Conservation (phyloP, 2,329 filamentous ascomycete genomes). For the Botrytis galanthina region DNA sequence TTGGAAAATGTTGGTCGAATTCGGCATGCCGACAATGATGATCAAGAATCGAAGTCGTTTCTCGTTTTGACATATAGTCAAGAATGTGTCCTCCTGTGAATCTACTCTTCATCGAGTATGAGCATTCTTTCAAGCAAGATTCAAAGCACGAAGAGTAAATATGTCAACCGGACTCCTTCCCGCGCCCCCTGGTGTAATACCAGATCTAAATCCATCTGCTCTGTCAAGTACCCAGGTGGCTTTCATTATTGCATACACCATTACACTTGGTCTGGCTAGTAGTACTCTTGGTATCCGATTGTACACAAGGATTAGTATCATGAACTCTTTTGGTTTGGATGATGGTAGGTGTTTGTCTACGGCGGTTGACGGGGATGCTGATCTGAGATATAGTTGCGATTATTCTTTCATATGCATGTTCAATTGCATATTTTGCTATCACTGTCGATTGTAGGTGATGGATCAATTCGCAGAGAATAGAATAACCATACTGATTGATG, state of each 20-base stretch:
- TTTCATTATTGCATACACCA: background rate
- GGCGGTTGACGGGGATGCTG: background rate
- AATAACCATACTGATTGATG: background rate
- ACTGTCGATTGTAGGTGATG: background rate
- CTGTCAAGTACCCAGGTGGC: background rate
- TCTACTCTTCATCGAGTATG: background rate
- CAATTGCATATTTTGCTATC: slow-evolving; percentile 8
- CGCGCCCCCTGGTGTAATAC: background rate
- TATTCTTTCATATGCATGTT: slow-evolving; percentile 2
- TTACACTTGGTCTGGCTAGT: slow-evolving; percentile 3
- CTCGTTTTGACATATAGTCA: background rate
- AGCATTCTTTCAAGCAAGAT: background rate
- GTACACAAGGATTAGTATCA: slow-evolving; percentile 2
- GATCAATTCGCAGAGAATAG: background rate
- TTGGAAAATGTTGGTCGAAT: background rate
- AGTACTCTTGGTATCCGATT: background rate
- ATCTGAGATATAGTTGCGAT: background rate
- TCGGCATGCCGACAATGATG: background rate
- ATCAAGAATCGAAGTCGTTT: background rate
- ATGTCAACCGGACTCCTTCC: slow-evolving; percentile 9
- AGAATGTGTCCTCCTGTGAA: background rate
- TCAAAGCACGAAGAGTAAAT: background rate
- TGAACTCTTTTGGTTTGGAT: slow-evolving; percentile 3
- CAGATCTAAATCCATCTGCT: background rate
- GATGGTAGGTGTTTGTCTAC: background rate